Conservation (phyloP, 1,284 basidiomycete species). For the Sporisorium sorghi region DNA sequence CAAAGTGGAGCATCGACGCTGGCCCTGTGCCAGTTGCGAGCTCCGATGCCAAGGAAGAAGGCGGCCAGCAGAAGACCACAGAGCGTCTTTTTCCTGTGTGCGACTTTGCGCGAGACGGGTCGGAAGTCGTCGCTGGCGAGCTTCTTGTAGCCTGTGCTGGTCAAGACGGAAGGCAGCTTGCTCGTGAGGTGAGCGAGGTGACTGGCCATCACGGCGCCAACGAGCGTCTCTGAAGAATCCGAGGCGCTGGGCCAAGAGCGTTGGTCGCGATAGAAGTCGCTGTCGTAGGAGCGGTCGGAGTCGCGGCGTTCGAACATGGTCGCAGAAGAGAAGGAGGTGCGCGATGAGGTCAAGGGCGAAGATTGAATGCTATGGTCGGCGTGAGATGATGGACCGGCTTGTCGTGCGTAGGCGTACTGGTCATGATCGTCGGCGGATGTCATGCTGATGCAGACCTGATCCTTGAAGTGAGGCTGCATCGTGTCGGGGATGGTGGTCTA, state of each 20-base stretch:
- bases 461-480: slow-evolving; percentile 32
- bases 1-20: not conserved
- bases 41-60: slow-evolving; percentile 25
- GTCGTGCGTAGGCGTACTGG: not conserved
- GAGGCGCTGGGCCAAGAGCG: slow-evolving; percentile 2
- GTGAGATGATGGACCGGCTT: slow-evolving; percentile 2
- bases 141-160: slow-evolving; percentile 11
- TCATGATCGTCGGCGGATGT: slow-evolving; percentile 9
- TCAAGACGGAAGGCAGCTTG: slow-evolving; percentile 12
- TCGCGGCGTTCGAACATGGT: slow-evolving; percentile 17
- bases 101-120: not conserved
- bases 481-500: not conserved
- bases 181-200: slow-evolving; percentile 23
- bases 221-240: slow-evolving; percentile 24
- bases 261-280: slow-evolving; percentile 6
- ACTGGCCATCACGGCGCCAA: slow-evolving; percentile 13
- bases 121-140: slow-evolving; percentile 9
- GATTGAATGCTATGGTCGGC: not conserved
- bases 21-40: slow-evolving; percentile 5
- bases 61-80: slow-evolving; percentile 29
- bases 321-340: slow-evolving; percentile 24
- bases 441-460: slow-evolving; percentile 25
- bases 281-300: not conserved
- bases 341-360: slow-evolving; percentile 12
- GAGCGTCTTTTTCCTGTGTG: slow-evolving; percentile 12